Evolutionary conservation across 495 filamentous ascomycete genomes (phyloP).

Genomic region (Neurospora sp.): DNA sequence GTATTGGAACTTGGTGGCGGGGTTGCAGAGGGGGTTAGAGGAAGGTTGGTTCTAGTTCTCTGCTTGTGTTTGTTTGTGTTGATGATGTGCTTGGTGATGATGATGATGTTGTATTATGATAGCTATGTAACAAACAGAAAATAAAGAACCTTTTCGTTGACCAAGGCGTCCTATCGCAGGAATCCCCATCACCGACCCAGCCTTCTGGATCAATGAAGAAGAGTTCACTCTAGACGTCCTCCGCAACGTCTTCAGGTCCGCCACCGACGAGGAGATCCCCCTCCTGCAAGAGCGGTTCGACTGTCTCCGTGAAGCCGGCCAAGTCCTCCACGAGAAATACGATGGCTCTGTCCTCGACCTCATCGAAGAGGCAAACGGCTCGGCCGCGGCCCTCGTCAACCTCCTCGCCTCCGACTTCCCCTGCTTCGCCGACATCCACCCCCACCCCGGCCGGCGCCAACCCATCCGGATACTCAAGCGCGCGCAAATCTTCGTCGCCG

Average conservation of each 20-base stretch:
- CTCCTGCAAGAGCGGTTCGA: constrained; percentile 65
- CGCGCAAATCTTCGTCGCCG: constrained; percentile 90
- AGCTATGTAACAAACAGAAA: no score
- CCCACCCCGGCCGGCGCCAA: constrained; percentile 56
- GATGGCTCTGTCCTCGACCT: constrained; percentile 63
- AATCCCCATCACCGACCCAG: constrained; percentile 80
- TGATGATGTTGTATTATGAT: no score
- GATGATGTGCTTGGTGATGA: not conserved
- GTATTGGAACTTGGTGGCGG: constrained; percentile 90
- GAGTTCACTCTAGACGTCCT: constrained; percentile 67
- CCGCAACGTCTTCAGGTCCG: constrained; percentile 72
- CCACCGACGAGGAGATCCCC: constrained; percentile 78
- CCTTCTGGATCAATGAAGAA: constrained; percentile 74
- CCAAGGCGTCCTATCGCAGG: constrained; percentile 27
- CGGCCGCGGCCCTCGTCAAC: constrained; percentile 77
- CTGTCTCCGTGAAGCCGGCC: constrained; percentile 77
- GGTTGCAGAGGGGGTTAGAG: constrained; percentile 75
- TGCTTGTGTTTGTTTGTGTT: constrained; percentile 1
- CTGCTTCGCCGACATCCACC: constrained; percentile 75
- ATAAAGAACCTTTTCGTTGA: not conserved
- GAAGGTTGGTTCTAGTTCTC: constrained; percentile 44
- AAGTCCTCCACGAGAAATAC: constrained; percentile 78
- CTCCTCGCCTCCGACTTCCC: constrained; percentile 66
- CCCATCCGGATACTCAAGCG: constrained; percentile 78
- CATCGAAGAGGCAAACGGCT: constrained; percentile 63